phyloP scores from a whole-genome alignment of 352 stramenopile genomes.

The Blastocystis hominis region DNA sequence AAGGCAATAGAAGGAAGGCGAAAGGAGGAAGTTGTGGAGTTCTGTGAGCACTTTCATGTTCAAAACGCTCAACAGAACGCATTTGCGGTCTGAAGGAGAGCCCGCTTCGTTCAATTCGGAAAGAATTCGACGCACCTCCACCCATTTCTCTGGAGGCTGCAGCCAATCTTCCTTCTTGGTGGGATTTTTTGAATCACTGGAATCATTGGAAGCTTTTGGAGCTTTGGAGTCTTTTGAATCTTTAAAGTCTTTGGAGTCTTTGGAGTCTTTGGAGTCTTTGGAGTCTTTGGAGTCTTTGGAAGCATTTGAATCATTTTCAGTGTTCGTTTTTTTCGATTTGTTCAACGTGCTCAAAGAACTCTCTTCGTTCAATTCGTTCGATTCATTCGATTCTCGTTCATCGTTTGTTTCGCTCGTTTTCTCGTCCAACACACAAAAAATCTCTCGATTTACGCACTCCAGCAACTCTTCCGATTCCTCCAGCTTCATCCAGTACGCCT shows the following conservation, averaged over 20 bases:
- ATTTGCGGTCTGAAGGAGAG: background rate
- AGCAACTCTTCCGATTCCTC: background rate
- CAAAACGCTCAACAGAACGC: background rate
- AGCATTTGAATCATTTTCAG: too few relatives aligned
- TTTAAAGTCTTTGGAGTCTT: too few relatives aligned
- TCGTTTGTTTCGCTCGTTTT: background rate
- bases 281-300: too few relatives aligned
- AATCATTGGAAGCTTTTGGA: too few relatives aligned
- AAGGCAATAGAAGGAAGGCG: background rate
- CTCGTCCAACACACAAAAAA: background rate
- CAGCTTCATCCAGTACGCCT: conserved; percentile 35
- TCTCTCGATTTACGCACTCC: background rate
- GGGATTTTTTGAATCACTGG: too few relatives aligned
- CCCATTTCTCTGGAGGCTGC: conserved; percentile 20
- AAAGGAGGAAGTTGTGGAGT: background rate
- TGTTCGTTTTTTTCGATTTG: too few relatives aligned
- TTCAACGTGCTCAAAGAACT: too few relatives aligned
- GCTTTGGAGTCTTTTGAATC: too few relatives aligned
- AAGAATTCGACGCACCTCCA: background rate
- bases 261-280: background rate
- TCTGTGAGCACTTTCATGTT: conserved; percentile 2
- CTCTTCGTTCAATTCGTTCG: too few relatives aligned
- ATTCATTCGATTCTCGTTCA: too few relatives aligned
- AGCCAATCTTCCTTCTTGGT: background rate
- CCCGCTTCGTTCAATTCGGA: background rate